Conservation (phyloP, 352 stramenopile genomes). For the Phytophthora pistaciae region DNA sequence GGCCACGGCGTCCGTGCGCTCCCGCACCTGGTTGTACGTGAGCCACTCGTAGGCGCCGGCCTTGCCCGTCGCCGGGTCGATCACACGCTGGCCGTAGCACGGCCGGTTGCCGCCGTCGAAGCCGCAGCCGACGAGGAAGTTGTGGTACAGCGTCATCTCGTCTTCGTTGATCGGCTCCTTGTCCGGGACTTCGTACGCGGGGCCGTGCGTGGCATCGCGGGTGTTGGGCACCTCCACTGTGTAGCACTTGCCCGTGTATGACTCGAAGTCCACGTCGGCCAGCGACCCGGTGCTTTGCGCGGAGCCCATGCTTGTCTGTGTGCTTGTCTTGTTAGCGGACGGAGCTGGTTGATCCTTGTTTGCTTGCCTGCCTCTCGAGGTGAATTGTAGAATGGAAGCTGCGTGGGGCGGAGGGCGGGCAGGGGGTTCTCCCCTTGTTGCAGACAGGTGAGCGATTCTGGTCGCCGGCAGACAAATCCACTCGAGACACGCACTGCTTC, state of each 20-base stretch:
- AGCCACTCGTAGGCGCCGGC: conserved; percentile 57
- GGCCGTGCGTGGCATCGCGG: conserved; percentile 34
- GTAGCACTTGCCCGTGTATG: conserved; percentile 45
- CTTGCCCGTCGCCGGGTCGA: conserved; percentile 40
- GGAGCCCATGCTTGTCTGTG: conserved; percentile 43
- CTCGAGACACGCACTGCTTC: not conserved
- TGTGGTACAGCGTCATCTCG: conserved; percentile 47
- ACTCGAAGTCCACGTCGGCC: conserved; percentile 60
- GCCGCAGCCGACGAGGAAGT: conserved; percentile 36
- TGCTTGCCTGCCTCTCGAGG: not conserved
- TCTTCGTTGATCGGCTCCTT: conserved; percentile 24
- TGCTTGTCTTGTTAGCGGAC: not conserved
- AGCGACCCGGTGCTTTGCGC: conserved; percentile 45
- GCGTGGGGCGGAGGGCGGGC: not conserved
- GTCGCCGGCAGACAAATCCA: not conserved
- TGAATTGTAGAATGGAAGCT: not conserved
- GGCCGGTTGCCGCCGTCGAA: conserved; percentile 30
- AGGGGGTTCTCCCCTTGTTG: not conserved
- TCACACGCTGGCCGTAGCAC: conserved; percentile 45
- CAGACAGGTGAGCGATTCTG: not conserved
- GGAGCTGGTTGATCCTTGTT: not conserved
- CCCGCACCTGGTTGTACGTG: conserved; percentile 56
- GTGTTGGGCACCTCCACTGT: conserved; percentile 42
- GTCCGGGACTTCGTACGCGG: conserved; percentile 36
- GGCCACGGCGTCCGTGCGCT: conserved; percentile 38